Evolutionary conservation across 164 flowering plant genomes (phyloP).

Genomic region (Liriodendron chinense): DNA sequence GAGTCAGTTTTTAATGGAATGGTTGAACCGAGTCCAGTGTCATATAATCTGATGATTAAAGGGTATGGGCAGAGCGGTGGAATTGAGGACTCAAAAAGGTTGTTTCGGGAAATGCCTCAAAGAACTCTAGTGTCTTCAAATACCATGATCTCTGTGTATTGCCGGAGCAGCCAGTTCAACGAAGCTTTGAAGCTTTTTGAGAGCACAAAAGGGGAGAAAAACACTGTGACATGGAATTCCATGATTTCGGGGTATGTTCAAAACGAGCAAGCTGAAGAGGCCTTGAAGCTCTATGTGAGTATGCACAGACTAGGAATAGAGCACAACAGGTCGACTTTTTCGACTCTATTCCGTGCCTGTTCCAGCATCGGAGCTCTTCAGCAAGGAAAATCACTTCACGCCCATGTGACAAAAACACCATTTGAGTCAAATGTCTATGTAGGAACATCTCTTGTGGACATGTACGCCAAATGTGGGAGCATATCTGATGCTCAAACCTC

Average conservation of each 20-base stretch:
- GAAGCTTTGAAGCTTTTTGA: slow-evolving; percentile 58
- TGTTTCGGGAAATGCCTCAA: slow-evolving; percentile 48
- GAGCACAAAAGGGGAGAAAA: slow-evolving; percentile 36
- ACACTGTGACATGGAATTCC: slow-evolving; percentile 73
- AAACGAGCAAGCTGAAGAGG: slow-evolving; percentile 47
- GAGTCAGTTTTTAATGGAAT: slow-evolving; percentile 35
- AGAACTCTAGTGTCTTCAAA: slow-evolving; percentile 41
- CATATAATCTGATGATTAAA: slow-evolving; percentile 68
- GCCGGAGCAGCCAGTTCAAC: slow-evolving; percentile 43
- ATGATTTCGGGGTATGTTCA: slow-evolving; percentile 65
- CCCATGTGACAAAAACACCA: slow-evolving; percentile 52
- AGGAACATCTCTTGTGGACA: slow-evolving; percentile 71
- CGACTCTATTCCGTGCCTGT: slow-evolving; percentile 59
- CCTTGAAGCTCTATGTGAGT: slow-evolving; percentile 39
- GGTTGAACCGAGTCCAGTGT: slow-evolving; percentile 29
- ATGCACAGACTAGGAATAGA: slow-evolving; percentile 47
- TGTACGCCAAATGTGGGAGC: slow-evolving; percentile 83
- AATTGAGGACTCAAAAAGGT: slow-evolving; percentile 39
- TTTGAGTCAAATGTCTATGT: slow-evolving; percentile 57
- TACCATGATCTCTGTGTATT: slow-evolving; percentile 60
- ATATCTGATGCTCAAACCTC: slow-evolving; percentile 48
- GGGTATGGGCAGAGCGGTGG: slow-evolving; percentile 53
- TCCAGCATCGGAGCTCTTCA: slow-evolving; percentile 57
- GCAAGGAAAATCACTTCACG: slow-evolving; percentile 56
- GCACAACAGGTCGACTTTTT: slow-evolving; percentile 59